A percentile compares a stretch with the other conserved stretches of the same genome.
Evolutionary conservation across 768 basidiomycete species (phyloP).

Genomic region (Tubosaeta sp.): DNA sequence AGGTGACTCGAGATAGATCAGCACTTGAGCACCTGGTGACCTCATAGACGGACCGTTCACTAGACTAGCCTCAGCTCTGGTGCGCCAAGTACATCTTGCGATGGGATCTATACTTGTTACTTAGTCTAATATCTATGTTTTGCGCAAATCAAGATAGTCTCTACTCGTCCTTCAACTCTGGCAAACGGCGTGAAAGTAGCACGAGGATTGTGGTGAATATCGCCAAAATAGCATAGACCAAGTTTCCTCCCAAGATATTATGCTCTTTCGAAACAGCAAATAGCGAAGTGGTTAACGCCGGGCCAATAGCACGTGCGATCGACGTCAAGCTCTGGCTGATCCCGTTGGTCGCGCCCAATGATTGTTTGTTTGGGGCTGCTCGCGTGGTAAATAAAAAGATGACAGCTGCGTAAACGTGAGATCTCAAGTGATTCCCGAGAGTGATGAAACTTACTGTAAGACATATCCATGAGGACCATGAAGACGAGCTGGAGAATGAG

Average conservation of each 20-base stretch:
- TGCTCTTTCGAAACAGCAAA: constrained; percentile 49
- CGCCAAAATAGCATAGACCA: constrained; percentile 43
- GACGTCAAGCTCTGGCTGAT: constrained; percentile 48
- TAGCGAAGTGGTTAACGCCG: constrained; percentile 44
- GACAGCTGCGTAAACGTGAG: constrained; percentile 30
- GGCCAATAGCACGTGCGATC: constrained; percentile 45
- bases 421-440: background rate
- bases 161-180: background rate
- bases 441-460: constrained; percentile 34
- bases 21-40: no score
- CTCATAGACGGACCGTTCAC: no score
- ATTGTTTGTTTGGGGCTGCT: constrained; percentile 47
- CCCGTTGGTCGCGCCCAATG: constrained; percentile 56
- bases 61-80: no score
- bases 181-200: constrained; percentile 9
- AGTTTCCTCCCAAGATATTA: constrained; percentile 45
- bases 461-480: constrained; percentile 35
- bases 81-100: no score
- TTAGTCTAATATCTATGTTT: no score
- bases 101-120: no score
- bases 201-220: constrained; percentile 23
- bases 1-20: no score
- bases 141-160: no score
- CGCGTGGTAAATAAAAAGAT: constrained; percentile 50
- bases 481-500: constrained; percentile 26